Percentiles rank a stretch among this genome's conserved stretches.
These are phyloP conservation scores for Chaetoceros tenuissimus DNA, from an alignment of 108 stramenopile species.

Conservation along the genomic window DNA sequence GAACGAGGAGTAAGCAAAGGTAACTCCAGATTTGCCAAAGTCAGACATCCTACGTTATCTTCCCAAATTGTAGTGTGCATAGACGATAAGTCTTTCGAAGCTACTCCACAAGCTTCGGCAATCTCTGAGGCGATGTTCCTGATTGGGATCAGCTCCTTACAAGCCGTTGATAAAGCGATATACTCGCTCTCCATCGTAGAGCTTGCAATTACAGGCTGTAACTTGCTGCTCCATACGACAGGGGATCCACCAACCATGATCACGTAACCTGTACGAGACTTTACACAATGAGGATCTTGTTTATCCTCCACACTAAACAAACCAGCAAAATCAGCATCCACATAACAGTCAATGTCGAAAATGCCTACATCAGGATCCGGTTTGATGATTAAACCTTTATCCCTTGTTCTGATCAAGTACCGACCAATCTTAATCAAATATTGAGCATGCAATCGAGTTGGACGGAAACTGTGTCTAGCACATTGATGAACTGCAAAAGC, in stretches of 20 bases:
- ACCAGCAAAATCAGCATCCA: conserved; percentile 41
- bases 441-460: conserved; percentile 31
- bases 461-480: conserved; percentile 18
- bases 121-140: conserved; percentile 13
- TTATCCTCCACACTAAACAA: conserved; percentile 19
- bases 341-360: conserved; percentile 22
- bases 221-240: conserved; percentile 26
- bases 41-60: conserved; percentile 27
- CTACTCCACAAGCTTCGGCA: not conserved
- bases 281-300: conserved; percentile 14
- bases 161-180: conserved; percentile 16
- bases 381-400: conserved; percentile 30
- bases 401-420: conserved; percentile 26
- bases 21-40: conserved; percentile 9
- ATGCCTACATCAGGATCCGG: conserved; percentile 4
- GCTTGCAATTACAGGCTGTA: conserved; percentile 29
- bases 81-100: not conserved
- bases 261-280: conserved; percentile 38
- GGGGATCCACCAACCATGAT: conserved; percentile 22
- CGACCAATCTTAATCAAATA: conserved; percentile 39
- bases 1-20: conserved; percentile 18
- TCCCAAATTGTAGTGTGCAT: conserved; percentile 12
- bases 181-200: conserved; percentile 38
- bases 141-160: conserved; percentile 24
- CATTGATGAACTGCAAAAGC: conserved; percentile 36